Percentiles rank a stretch among this genome's conserved stretches.
These are phyloP conservation scores for Mortierella sp. DNA, from an alignment of 371 early-diverging fungal genomes.

Conservation along the genomic window DNA sequence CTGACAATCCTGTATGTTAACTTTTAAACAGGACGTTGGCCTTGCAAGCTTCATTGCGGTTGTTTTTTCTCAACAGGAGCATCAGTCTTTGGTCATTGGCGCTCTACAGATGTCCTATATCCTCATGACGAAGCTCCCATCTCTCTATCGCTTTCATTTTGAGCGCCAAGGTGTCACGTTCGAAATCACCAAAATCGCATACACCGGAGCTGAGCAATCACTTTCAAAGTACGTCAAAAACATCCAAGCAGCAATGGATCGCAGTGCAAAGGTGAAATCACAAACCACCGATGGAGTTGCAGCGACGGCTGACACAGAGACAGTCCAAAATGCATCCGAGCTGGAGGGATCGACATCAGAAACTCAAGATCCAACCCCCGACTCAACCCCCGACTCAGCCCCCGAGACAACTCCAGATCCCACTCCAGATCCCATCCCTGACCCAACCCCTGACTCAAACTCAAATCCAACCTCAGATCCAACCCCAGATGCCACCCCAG, in stretches of 20 bases:
- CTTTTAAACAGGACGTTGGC: slow-evolving; percentile 48
- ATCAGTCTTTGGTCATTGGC: slow-evolving; percentile 63
- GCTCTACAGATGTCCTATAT: slow-evolving; percentile 67
- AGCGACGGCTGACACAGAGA: not conserved
- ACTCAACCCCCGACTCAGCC: not conserved
- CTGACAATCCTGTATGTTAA: not conserved
- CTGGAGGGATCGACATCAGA: too few species aligned
- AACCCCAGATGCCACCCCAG: not conserved
- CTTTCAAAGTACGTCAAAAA: slow-evolving; percentile 19
- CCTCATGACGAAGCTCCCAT: slow-evolving; percentile 66
- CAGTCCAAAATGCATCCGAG: not conserved
- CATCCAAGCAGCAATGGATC: not conserved
- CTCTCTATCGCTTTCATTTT: slow-evolving; percentile 63
- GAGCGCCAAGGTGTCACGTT: slow-evolving; percentile 74
- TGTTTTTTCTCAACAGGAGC: slow-evolving; percentile 68
- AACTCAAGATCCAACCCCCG: too few species aligned
- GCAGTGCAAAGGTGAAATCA: not conserved
- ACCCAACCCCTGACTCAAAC: not conserved
- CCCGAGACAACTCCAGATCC: not conserved
- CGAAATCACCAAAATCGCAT: slow-evolving; percentile 63
- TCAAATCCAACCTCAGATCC: not conserved
- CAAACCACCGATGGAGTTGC: not conserved
- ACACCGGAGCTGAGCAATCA: slow-evolving; percentile 22
- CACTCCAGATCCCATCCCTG: too few species aligned
- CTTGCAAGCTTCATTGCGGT: slow-evolving; percentile 71